Evolutionary conservation across 1,284 basidiomycete species (phyloP), one percentile per base, ranked within the genome.

Genomic region (Trichosporon ovoides): DNA sequence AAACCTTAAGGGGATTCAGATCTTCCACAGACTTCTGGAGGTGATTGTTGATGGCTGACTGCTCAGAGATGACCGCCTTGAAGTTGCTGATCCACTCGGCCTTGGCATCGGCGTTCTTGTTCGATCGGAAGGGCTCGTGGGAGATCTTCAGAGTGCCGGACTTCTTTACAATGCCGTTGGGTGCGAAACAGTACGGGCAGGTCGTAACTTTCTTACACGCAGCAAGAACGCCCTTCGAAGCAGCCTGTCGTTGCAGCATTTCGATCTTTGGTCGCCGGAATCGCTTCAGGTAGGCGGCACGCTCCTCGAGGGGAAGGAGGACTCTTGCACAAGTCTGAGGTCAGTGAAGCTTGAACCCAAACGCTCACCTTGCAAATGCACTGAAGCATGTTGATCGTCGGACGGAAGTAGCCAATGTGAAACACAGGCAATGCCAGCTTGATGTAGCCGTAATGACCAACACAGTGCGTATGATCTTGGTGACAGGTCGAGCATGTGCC

Each of bases 321-420:
- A 98, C 91, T 43, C 91, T 85, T 2, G 95, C 91, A 72, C 96
- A 99, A 38, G 90, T 91, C 91, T 96, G 63, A 49, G 28, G 22
- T 48, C 16, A 52, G 53, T 19, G 5, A 4, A 10, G 28, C 19
- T 22, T 31, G 20, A 9, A 16, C 11, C 22, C 28, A 16, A 4
- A 2, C 12, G 33, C 48, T 31, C 20, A 91, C 91, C 80, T 97
- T 98, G 83, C 94, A 98, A 67, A 97, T 92, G 70, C 89, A 89
- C 75, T 98, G 96, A 0, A 98, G 82, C 67, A 98, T 91, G 49
- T 85, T 84, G 59, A 98, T 91, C 13, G 88, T 91, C 63, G 97
- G 92, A 72, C 94, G 92, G 81, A 98, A 97, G 80, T 92, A 99
- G 14, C 96, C 96, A 63, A 98, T 91, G 74, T 98, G 94, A 72